Evolutionary conservation across 1,284 basidiomycete genomes (phyloP), one percentile per base, ranked within the genome.

Genomic region (Omphalotus olearius): DNA sequence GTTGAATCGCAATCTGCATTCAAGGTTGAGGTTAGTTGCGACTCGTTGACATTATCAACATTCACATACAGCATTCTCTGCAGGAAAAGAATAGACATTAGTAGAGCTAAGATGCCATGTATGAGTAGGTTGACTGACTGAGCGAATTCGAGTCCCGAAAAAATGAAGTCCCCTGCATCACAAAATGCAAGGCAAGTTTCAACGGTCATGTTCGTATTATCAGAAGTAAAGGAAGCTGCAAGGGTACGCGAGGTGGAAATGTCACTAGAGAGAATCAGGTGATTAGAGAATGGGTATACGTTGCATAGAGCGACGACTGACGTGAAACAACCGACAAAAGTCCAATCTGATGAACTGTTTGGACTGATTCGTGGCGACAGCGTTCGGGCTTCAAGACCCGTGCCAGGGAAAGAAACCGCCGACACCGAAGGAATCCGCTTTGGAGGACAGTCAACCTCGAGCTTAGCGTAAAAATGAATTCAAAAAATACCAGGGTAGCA

Each of bases 51-150:
- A 4, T 9, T 2, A 33, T 9, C 13, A 13, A 26, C n/a, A 33
- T 14, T 20, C 17, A 61, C 68, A 48, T 61, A 71, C 71, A 72
- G 62, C 70, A 73, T 65, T 73, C 70, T 60, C 70, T 54, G n/a
- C 58, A n/a, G 52, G 30, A 39, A 36, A 25, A 44, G 18, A 20
- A 4, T 10, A 14, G 26, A 43, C 49, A 20, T 36, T 14, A 47
- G 11, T n/a, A 18, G 3, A 47, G 26, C 36, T 47, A 16, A 38
- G 26, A 28, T 45, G n/a, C n/a, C n/a, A 14, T 17, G 47, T 16
- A 26, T 5, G 16, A 20, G 44, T 11, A n/a, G 45, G 51, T 11
- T n/a, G 17, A 61, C 69, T 55, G 55, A 70, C 69, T 50, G 53
- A 49, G 66, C 66, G 43, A 69, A 71, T 57, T 71, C 68, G 4